Base-by-base conservation (phyloP, 2,329 filamentous ascomycete genomes). In the Alternaria sp. region DNA sequence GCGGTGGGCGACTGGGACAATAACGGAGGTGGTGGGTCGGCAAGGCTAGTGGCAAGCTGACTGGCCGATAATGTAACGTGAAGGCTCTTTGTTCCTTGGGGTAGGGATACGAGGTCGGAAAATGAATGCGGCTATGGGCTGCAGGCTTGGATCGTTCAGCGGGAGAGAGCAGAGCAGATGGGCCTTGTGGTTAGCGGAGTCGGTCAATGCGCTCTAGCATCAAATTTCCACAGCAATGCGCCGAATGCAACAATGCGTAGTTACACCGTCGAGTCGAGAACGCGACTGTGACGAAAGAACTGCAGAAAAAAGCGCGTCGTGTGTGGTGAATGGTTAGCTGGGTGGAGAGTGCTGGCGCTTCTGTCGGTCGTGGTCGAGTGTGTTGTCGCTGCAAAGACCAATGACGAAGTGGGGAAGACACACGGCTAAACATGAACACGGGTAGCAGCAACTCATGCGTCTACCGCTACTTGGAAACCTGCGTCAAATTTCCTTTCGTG, bases 201-300 rank as follows among this genome's bases (percentile, higher is more conserved):
- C 65, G 69, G 71, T 73, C 68, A 68, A 73, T 71, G 72, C 73
- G 72, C 66, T 68, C 57, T 49, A 58, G 53, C 45, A 37, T 36
- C 62, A 55, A 60, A 58, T 56, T 48, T 67, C 61, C 62, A 52
- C 58, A 55, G 59, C 66, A 72, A 70, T 66, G 64, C 63, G 54
- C 63, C 56, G 59, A 48, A 58, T 56, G 55, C 46, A 57, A 59
- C 56, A 65, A 53, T 55, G 61, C 59, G 61, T 60, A 55, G 62
- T 60, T 59, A 45, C 60, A 62, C 61, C 49, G 54, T 62, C 64
- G 45, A 54, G 56, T 55, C 65, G 56, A 54, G 48, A 62, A 67
- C 68, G 67, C 66, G 67, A 61, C 58, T 41, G 62, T 28, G 52
- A 59, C 37, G 52, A 48, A 44, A 29, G n/a, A 52, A 46, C 39